These are phyloP conservation scores for Lophiostoma macrostomum DNA, from an alignment of 495 filamentous ascomycete genomes.

Conservation along the genomic window DNA sequence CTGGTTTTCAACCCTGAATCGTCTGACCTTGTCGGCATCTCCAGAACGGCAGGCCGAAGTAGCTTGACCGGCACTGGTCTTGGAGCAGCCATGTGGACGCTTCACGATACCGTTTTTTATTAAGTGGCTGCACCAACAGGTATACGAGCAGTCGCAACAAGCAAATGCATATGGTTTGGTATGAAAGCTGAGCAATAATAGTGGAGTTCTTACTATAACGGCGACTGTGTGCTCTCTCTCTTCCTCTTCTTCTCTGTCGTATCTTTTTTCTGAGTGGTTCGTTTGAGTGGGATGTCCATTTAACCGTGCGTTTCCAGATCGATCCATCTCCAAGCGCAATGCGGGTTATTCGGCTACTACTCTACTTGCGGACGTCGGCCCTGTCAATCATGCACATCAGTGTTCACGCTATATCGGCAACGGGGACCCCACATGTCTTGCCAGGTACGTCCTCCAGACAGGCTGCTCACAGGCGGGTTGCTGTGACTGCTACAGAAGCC, in stretches of 20 bases:
- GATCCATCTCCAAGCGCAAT: constrained; percentile 7
- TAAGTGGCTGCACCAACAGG: neutral
- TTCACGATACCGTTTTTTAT: neutral
- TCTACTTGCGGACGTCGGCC: constrained; percentile 18
- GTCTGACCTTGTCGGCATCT: constrained; percentile 15
- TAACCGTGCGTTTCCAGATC: constrained; percentile 19
- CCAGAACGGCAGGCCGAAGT: neutral
- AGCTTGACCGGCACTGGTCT: neutral
- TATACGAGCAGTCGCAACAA: neutral
- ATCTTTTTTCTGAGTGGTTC: constrained; percentile 14
- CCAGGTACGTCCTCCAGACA: constrained; percentile 1
- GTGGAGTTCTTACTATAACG: neutral
- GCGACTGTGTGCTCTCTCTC: neutral
- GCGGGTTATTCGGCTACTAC: constrained; percentile 18
- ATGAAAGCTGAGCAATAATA: constrained; percentile 4
- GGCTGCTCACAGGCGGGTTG: neutral
- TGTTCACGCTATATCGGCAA: constrained; percentile 13
- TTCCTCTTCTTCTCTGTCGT: constrained; percentile 1
- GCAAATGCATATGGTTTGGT: constrained; percentile 4
- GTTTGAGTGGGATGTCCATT: constrained; percentile 7
- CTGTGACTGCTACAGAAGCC: neutral
- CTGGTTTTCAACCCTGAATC: neutral
- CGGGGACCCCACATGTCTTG: constrained; percentile 7
- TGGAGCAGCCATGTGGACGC: constrained; percentile 1
- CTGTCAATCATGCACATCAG: constrained; percentile 20